phyloP scores from a whole-genome alignment of 1,284 basidiomycete species.

The Heliocybe sulcata region DNA sequence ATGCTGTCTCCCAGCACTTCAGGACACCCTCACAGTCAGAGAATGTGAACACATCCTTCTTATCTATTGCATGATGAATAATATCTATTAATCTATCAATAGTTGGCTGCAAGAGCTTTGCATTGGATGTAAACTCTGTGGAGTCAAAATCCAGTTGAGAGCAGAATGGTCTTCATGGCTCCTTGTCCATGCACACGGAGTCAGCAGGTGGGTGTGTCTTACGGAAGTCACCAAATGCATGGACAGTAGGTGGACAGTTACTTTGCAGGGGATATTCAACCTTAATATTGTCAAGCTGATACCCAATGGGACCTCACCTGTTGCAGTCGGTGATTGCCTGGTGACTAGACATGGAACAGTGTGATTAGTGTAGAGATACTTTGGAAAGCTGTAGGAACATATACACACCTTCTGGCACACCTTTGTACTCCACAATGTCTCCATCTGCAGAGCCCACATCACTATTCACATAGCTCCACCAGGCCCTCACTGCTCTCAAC shows the following conservation, averaged over 20 bases:
- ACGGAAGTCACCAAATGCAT: background rate
- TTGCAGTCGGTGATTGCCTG: too few species aligned
- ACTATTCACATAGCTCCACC: too few species aligned
- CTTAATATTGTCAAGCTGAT: background rate
- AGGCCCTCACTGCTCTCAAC: too few species aligned
- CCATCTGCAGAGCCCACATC: too few species aligned
- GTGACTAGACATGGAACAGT: too few species aligned
- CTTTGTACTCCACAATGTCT: too few species aligned
- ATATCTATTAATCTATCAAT: constrained; percentile 15
- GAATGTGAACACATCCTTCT: constrained; percentile 5
- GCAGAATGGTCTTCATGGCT: constrained; percentile 10
- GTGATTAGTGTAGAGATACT: too few species aligned
- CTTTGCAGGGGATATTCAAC: background rate
- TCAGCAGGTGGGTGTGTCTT: background rate
- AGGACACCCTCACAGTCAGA: constrained; percentile 6
- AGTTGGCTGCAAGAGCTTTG: constrained; percentile 12
- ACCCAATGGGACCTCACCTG: too few species aligned
- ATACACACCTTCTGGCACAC: too few species aligned
- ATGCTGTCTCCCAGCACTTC: constrained; percentile 5
- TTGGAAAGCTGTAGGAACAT: too few species aligned
- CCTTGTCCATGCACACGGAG: background rate
- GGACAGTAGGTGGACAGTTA: background rate
- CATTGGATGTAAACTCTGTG: constrained; percentile 15
- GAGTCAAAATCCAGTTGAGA: constrained; percentile 19
- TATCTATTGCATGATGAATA: constrained; percentile 4